These are phyloP conservation scores for Cryptococcus jaspeensis DNA, from an alignment of 1,284 basidiomycete species.

Conservation along the genomic window DNA sequence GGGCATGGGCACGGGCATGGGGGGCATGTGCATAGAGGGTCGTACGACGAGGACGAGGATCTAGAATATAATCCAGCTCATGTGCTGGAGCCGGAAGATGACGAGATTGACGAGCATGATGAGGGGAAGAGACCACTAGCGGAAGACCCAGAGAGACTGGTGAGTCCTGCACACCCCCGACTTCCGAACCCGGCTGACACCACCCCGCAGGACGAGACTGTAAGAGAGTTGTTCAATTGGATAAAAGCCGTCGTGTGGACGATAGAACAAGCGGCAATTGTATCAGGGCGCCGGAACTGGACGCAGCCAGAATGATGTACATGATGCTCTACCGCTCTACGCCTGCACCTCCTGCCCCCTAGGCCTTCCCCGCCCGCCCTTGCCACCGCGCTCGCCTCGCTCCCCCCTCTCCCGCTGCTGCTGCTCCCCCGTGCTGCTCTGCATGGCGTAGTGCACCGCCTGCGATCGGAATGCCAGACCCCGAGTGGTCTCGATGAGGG, in stretches of 20 bases:
- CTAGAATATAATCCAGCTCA: conserved; percentile 14
- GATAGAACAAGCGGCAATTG: conserved; percentile 50
- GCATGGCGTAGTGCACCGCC: conserved; percentile 80
- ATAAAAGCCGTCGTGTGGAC: conserved; percentile 52
- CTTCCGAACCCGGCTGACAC: background rate
- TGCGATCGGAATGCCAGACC: conserved; percentile 88
- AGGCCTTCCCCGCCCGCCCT: conserved; percentile 26
- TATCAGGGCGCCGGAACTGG: conserved; percentile 36
- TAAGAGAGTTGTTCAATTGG: conserved; percentile 51
- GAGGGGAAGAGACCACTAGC: conserved; percentile 22
- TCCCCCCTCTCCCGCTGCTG: conserved; percentile 32
- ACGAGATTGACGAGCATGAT: conserved; percentile 2
- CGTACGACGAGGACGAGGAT: conserved; percentile 5
- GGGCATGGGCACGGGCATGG: conserved; percentile 14
- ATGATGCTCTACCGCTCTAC: conserved; percentile 3
- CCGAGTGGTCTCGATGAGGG: conserved; percentile 93
- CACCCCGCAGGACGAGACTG: conserved; percentile 42
- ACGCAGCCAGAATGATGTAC: conserved; percentile 15
- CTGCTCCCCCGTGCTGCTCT: conserved; percentile 27
- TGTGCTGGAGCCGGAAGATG: background rate
- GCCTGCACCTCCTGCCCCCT: conserved; percentile 16
- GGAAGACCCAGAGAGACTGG: conserved; percentile 46
- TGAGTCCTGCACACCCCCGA: conserved; percentile 14
- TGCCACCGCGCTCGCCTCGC: conserved; percentile 31
- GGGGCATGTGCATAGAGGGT: conserved; percentile 5